These are phyloP conservation scores for Beta macrorhiza DNA, from an alignment of 179 eudicot species.

Conservation along the genomic window DNA sequence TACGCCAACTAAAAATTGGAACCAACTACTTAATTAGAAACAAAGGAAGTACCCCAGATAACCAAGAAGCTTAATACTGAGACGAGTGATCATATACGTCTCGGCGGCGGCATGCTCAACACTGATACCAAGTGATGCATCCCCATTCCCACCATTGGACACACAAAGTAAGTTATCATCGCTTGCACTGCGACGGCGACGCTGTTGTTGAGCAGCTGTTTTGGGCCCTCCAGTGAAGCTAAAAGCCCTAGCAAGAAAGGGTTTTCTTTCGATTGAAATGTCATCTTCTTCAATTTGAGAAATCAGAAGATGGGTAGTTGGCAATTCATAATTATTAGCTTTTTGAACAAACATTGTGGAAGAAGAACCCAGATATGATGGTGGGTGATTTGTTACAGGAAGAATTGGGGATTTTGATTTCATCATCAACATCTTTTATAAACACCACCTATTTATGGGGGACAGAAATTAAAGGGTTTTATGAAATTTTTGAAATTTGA, in stretches of 20 bases:
- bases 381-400: slow-evolving; percentile 32
- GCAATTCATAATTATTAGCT: slow-evolving; percentile 24
- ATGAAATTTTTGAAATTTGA: neutral
- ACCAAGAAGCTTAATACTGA: slow-evolving; percentile 69
- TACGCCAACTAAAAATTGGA: no score
- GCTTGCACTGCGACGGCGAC: slow-evolving; percentile 46
- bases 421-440: slow-evolving; percentile 3
- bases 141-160: slow-evolving; percentile 17
- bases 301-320: slow-evolving; percentile 22
- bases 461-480: neutral
- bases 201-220: slow-evolving; percentile 29
- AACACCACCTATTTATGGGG: neutral
- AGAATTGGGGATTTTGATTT: slow-evolving; percentile 36
- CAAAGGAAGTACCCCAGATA: slow-evolving; percentile 59
- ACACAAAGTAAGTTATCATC: slow-evolving; percentile 33
- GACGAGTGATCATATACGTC: slow-evolving; percentile 64
- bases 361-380: slow-evolving; percentile 7
- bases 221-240: slow-evolving; percentile 29
- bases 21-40: neutral
- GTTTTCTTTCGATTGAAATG: slow-evolving; percentile 29
- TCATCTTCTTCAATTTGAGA: slow-evolving; percentile 27
- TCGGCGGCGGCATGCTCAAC: slow-evolving; percentile 76
- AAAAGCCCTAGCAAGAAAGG: slow-evolving; percentile 46
- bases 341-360: slow-evolving; percentile 29
- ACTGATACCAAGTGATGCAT: slow-evolving; percentile 40